A percentile compares a stretch with the other conserved stretches of the same genome.
phyloP scores from a whole-genome alignment of 495 filamentous ascomycete species.

The Aspergillus bridgeri region DNA sequence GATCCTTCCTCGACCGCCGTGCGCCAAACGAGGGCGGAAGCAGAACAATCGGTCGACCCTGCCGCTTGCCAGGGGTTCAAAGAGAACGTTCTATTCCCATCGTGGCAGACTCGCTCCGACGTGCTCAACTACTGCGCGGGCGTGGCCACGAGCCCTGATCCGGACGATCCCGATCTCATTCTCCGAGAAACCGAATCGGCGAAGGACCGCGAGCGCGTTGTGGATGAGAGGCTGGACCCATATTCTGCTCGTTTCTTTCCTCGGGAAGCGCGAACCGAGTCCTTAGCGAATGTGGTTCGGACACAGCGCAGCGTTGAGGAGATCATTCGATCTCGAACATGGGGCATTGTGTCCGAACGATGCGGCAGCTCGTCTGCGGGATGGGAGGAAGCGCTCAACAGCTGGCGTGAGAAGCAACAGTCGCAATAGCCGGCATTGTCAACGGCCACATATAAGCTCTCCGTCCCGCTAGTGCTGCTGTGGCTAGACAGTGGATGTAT shows the following conservation, averaged over 20 bases:
- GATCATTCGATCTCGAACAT: constrained; percentile 80
- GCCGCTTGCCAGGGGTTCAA: constrained; percentile 68
- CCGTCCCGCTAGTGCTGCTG: neutral
- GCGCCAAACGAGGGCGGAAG: constrained; percentile 45
- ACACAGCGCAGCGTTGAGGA: constrained; percentile 84
- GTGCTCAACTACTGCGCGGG: constrained; percentile 86
- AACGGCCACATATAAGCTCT: neutral
- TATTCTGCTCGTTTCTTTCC: constrained; percentile 86
- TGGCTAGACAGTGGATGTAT: neutral
- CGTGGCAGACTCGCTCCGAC: constrained; percentile 83
- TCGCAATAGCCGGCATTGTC: neutral
- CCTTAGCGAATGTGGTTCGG: constrained; percentile 69
- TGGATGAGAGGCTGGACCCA: constrained; percentile 89
- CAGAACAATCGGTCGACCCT: constrained; percentile 50
- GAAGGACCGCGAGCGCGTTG: constrained; percentile 66
- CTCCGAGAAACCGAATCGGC: constrained; percentile 67
- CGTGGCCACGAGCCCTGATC: constrained; percentile 84
- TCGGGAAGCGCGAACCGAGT: constrained; percentile 77
- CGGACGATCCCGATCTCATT: constrained; percentile 77
- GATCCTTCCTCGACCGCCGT: constrained; percentile 73
- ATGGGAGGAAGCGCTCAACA: constrained; percentile 63
- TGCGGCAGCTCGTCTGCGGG: constrained; percentile 57
- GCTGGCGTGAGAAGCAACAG: constrained; percentile 50
- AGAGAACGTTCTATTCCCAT: constrained; percentile 75
- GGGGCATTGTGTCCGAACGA: constrained; percentile 75